These are phyloP conservation scores for Penicillium lagena DNA, from an alignment of 495 filamentous ascomycete genomes.

Conservation along the genomic window DNA sequence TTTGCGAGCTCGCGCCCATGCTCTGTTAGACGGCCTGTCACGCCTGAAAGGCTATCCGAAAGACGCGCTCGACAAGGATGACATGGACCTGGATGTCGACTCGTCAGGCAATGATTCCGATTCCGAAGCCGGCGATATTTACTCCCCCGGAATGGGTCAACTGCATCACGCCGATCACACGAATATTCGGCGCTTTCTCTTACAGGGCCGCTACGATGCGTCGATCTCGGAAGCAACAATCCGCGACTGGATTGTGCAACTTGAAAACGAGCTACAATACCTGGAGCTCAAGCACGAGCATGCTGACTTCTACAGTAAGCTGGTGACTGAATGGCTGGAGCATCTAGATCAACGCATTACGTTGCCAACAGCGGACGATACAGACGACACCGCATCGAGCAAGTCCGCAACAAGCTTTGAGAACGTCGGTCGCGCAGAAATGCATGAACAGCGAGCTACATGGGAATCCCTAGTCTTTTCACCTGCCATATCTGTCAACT, in stretches of 20 bases:
- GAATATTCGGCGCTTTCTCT: constrained; percentile 45
- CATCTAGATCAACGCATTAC: constrained; percentile 18
- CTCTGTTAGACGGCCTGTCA: constrained; percentile 34
- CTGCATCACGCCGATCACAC: constrained; percentile 18
- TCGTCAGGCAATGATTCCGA: constrained; percentile 5
- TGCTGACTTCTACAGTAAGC: constrained; percentile 51
- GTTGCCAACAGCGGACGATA: constrained; percentile 1
- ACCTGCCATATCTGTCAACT: constrained; percentile 34
- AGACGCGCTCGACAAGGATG: constrained; percentile 31
- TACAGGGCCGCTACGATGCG: constrained; percentile 51
- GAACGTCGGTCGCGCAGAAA: constrained; percentile 36
- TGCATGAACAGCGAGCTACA: constrained; percentile 41
- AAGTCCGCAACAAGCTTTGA: constrained; percentile 19
- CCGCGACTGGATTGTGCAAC: constrained; percentile 37
- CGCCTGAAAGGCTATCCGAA: constrained; percentile 28
- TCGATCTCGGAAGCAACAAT: constrained; percentile 44
- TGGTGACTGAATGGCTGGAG: constrained; percentile 59
- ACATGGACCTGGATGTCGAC: constrained; percentile 22
- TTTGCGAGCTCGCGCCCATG: constrained; percentile 21
- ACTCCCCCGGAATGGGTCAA: constrained; percentile 7
- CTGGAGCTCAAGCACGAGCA: constrained; percentile 55
- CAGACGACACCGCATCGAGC: neutral
- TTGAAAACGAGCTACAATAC: constrained; percentile 42
- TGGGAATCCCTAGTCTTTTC: constrained; percentile 59
- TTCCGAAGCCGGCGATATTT: neutral